A percentile compares a stretch with the other conserved stretches of the same genome.
Conservation (phyloP, 2,329 filamentous ascomycete species). For the Xylariaceae sp. region DNA sequence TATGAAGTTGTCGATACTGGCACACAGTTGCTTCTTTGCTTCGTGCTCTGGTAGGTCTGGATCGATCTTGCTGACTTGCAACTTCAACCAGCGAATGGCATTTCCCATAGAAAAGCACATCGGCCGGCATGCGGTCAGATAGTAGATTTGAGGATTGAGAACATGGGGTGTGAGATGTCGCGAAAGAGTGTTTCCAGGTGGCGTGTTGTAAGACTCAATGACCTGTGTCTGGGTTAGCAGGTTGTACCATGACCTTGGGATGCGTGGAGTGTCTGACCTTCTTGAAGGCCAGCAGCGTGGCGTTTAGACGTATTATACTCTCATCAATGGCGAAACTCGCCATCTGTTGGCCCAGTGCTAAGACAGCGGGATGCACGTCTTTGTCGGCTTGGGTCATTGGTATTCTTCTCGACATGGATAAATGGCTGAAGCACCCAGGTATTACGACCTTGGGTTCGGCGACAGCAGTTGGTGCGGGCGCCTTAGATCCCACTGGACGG, state of each 20-base stretch:
- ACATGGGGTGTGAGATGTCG: constrained; percentile 87
- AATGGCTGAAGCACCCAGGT: constrained; percentile 71
- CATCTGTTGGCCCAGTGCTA: constrained; percentile 84
- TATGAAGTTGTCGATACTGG: constrained; percentile 83
- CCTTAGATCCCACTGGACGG: constrained; percentile 24
- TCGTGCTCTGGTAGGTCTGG: constrained; percentile 74
- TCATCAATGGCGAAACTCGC: constrained; percentile 82
- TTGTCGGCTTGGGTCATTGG: constrained; percentile 53
- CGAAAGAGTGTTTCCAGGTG: constrained; percentile 73
- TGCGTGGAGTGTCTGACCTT: constrained; percentile 44
- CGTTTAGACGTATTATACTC: constrained; percentile 79
- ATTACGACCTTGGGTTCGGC: constrained; percentile 57
- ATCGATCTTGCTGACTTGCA: constrained; percentile 84
- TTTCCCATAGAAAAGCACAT: constrained; percentile 97
- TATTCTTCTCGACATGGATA: constrained; percentile 59
- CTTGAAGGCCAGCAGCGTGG: constrained; percentile 84
- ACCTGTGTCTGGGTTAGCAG: constrained; percentile 45
- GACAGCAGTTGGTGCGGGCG: constrained; percentile 28
- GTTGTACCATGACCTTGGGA: neutral
- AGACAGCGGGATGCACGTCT: constrained; percentile 78
- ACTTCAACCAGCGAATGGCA: constrained; percentile 88
- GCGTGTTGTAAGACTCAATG: constrained; percentile 87
- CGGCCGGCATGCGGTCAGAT: constrained; percentile 86
- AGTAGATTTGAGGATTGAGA: constrained; percentile 91
- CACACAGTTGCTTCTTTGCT: constrained; percentile 71